These are phyloP conservation scores for Zelonia costaricensis DNA, from an alignment of 208 protist species.

Conservation along the genomic window DNA sequence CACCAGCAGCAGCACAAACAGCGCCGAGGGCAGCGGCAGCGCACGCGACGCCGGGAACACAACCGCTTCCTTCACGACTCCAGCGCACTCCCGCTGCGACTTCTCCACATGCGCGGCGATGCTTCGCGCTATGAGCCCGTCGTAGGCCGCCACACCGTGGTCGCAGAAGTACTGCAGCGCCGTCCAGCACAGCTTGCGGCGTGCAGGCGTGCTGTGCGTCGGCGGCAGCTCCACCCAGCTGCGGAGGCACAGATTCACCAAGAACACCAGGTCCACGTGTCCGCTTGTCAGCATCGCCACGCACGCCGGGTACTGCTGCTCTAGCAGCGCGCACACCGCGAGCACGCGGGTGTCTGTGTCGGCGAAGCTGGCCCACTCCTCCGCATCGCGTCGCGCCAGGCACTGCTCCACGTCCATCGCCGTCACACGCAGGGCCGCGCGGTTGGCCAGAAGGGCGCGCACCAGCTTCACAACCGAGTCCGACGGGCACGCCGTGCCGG, in stretches of 20 bases:
- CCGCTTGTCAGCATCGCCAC: slow-evolving; percentile 15
- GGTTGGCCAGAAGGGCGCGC: slow-evolving; percentile 13
- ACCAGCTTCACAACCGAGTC: neutral
- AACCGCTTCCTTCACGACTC: slow-evolving; percentile 7
- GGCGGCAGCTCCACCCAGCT: slow-evolving; percentile 39
- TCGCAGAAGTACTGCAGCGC: slow-evolving; percentile 29
- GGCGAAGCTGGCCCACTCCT: slow-evolving; percentile 28
- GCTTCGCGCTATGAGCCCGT: slow-evolving; percentile 28
- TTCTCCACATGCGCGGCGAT: slow-evolving; percentile 26
- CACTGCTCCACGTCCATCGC: slow-evolving; percentile 6
- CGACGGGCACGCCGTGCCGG: neutral
- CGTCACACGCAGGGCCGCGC: slow-evolving; percentile 2
- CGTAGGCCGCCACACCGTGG: slow-evolving; percentile 22
- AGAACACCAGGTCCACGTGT: slow-evolving; percentile 48
- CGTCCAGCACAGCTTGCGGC: slow-evolving; percentile 22
- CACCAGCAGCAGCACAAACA: slow-evolving; percentile 33
- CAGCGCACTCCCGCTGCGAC: slow-evolving; percentile 12
- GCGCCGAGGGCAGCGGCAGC: slow-evolving; percentile 28
- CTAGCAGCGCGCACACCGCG: slow-evolving; percentile 17
- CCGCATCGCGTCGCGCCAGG: slow-evolving; percentile 14
- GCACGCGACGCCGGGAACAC: slow-evolving; percentile 16
- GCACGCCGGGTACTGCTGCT: neutral
- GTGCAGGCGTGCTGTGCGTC: slow-evolving; percentile 23
- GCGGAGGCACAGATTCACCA: slow-evolving; percentile 45
- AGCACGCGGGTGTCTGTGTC: slow-evolving; percentile 9